phyloP scores from a whole-genome alignment of 2,329 filamentous ascomycete genomes.

The Alternaria ventricosa region DNA sequence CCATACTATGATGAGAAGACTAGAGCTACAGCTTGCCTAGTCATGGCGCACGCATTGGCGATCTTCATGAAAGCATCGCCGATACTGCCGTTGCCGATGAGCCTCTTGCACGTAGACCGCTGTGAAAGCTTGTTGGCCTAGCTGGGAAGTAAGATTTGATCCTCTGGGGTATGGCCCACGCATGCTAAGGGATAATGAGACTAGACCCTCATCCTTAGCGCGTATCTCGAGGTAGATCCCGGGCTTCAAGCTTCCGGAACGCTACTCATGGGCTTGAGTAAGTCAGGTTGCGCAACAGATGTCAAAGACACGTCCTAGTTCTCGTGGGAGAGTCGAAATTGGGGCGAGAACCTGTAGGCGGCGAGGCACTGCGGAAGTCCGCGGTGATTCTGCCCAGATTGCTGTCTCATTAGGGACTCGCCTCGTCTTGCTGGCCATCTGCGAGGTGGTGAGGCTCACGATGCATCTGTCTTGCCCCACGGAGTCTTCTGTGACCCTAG shows the following conservation, averaged over 20 bases:
- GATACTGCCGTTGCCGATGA: background rate
- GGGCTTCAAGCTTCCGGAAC: slow-evolving; percentile 3
- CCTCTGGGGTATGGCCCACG: slow-evolving; percentile 1
- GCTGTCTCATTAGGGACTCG: background rate
- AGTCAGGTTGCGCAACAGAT: background rate
- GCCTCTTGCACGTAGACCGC: background rate
- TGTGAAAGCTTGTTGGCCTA: background rate
- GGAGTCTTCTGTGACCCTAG: background rate
- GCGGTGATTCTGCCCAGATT: background rate
- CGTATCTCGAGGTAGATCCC: background rate
- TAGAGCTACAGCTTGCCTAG: background rate
- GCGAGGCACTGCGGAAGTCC: background rate
- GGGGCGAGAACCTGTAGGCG: background rate
- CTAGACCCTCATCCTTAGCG: background rate
- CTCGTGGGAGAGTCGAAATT: background rate
- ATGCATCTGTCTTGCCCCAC: background rate
- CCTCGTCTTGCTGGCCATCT: background rate
- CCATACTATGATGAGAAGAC: background rate
- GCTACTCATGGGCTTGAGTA: background rate
- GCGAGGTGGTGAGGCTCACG: background rate
- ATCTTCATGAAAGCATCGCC: slow-evolving; percentile 2
- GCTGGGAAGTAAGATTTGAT: background rate
- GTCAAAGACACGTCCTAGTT: background rate
- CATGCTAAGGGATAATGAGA: background rate
- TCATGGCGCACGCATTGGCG: background rate